Conservation (phyloP, 352 stramenopile genomes). For the Globisporangium iwayamae region DNA sequence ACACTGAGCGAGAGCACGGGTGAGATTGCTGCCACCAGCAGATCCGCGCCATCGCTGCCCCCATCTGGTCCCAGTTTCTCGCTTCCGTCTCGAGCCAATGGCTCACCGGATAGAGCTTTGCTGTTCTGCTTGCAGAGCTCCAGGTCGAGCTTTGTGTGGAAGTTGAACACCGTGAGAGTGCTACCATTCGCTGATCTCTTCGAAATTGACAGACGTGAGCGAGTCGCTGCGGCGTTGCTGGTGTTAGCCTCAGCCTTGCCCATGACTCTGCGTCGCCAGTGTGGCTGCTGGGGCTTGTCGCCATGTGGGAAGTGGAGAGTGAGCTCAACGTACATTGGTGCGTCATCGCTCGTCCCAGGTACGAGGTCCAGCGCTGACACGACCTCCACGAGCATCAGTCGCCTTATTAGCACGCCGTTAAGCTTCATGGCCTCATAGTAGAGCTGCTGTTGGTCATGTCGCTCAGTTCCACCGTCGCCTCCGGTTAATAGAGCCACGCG, state of each 20-base stretch:
- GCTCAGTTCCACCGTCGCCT: not conserved
- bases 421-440: slow-evolving; percentile 11
- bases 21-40: slow-evolving; percentile 2
- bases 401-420: slow-evolving; percentile 7
- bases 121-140: slow-evolving; percentile 7
- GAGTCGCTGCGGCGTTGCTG: not conserved
- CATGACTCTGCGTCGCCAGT: slow-evolving; percentile 3
- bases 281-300: not conserved
- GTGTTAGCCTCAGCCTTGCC: not conserved
- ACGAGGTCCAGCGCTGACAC: slow-evolving; percentile 7
- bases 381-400: slow-evolving; percentile 12
- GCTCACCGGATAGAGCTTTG: not conserved
- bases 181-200: not conserved
- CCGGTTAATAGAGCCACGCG: slow-evolving; percentile 15
- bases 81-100: not conserved
- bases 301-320: slow-evolving; percentile 5
- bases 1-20: slow-evolving; percentile 32
- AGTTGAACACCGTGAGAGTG: slow-evolving; percentile 10
- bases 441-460: slow-evolving; percentile 2
- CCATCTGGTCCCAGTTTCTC: not conserved
- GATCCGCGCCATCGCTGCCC: not conserved
- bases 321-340: slow-evolving; percentile 11
- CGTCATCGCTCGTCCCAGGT: not conserved
- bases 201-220: not conserved
- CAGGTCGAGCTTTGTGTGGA: slow-evolving; percentile 19